Conservation (phyloP, 495 filamentous ascomycete species). For the Corynascus novoguineensis region DNA sequence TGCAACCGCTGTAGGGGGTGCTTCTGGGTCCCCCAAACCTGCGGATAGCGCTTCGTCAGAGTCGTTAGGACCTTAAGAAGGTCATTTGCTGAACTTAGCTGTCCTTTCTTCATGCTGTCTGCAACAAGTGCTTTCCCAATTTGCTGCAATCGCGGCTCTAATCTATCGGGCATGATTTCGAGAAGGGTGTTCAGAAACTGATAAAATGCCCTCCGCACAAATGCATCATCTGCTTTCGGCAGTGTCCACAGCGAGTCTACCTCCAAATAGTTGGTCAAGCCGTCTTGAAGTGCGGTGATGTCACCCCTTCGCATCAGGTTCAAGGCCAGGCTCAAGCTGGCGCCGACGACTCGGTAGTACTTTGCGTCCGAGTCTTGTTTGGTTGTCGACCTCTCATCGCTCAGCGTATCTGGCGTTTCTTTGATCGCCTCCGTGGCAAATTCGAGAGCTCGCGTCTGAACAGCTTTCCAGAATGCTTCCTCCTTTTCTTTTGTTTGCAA, state of each 20-base stretch:
- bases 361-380: slow-evolving; percentile 80
- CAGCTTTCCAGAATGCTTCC: slow-evolving; percentile 66
- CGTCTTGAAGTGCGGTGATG: slow-evolving; percentile 43
- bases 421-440: slow-evolving; percentile 73
- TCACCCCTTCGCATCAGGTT: slow-evolving; percentile 52
- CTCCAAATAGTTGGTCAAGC: slow-evolving; percentile 52
- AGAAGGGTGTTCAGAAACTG: slow-evolving; percentile 58
- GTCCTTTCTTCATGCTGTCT: slow-evolving; percentile 60
- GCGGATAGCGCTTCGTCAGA: slow-evolving; percentile 57
- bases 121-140: slow-evolving; percentile 63
- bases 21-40: slow-evolving; percentile 69
- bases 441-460: slow-evolving; percentile 67
- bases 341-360: slow-evolving; percentile 71
- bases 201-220: slow-evolving; percentile 65
- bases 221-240: slow-evolving; percentile 58
- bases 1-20: slow-evolving; percentile 57
- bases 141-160: slow-evolving; percentile 49
- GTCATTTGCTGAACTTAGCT: slow-evolving; percentile 67
- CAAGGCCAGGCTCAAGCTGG: slow-evolving; percentile 52
- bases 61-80: slow-evolving; percentile 57
- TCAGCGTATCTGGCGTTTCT: slow-evolving; percentile 74
- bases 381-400: slow-evolving; percentile 78
- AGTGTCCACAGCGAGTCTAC: slow-evolving; percentile 71
- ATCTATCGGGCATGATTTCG: slow-evolving; percentile 47
- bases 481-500: slow-evolving; percentile 77